Conservation (phyloP, 164 flowering plant species). For the Kalanchoe fedtschenkoi region DNA sequence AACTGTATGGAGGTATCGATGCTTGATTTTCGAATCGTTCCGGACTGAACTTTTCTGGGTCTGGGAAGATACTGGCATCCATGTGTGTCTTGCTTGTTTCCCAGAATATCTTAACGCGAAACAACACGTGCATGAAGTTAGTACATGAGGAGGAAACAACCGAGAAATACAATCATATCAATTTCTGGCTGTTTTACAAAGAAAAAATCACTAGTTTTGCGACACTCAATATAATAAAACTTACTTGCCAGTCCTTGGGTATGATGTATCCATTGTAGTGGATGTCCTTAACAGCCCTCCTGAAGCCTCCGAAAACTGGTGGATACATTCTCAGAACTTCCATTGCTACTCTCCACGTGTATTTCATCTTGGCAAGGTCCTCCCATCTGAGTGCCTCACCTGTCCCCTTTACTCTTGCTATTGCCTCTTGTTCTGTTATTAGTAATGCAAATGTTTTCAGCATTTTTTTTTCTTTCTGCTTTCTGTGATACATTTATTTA, state of each 20-base stretch:
- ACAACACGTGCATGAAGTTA: neutral
- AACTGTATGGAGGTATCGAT: conserved; percentile 41
- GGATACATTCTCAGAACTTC: conserved; percentile 41
- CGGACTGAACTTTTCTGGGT: conserved; percentile 58
- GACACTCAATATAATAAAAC: too few relatives aligned
- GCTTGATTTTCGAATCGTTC: conserved; percentile 39
- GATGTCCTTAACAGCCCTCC: conserved; percentile 36
- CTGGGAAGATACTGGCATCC: conserved; percentile 41
- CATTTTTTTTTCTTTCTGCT: too few relatives aligned
- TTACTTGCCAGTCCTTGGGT: conserved; percentile 69
- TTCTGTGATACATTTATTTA: neutral
- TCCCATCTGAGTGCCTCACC: conserved; percentile 59
- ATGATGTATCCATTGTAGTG: conserved; percentile 51
- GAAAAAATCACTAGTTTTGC: too few relatives aligned
- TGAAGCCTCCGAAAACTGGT: conserved; percentile 48
- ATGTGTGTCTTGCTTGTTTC: conserved; percentile 38
- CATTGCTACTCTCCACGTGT: conserved; percentile 61
- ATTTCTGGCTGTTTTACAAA: too few relatives aligned
- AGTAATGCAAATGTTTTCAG: neutral
- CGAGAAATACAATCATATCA: too few relatives aligned
- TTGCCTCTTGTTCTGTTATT: conserved; percentile 27
- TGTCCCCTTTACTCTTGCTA: conserved; percentile 15
- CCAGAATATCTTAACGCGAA: conserved; percentile 38
- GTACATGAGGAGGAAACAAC: too few relatives aligned
- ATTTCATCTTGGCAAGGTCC: conserved; percentile 61